Evolutionary conservation across 78 protist species (phyloP), one percentile per base, ranked within the genome.

Genomic region (Dictyostelium firmibasis): DNA sequence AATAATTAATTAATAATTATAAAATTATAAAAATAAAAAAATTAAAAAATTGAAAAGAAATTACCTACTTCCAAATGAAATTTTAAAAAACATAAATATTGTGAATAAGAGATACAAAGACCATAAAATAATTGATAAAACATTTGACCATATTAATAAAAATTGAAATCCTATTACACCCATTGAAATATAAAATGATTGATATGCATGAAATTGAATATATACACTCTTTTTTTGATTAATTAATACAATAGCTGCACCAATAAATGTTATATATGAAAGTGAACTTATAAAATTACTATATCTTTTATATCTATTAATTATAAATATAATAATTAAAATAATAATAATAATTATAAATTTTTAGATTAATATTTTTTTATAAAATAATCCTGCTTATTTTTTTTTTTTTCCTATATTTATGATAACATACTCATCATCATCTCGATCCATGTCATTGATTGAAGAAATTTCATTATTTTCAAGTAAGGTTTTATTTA

Each of bases 161-260:
- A 78, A 78, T 44, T 78, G 84, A 18, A 78, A n/a, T 38, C 82
- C 43, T 13, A 76, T 38, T 20, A 38, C 53, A 76, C 82, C 43
- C 18, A 76, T 36, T n/a, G 25, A 57, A 44, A 78, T 47, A 25
- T 38, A 27, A 78, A 44, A 78, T 44, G 84, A 78, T 78, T 78
- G 84, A 25, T 31, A 44, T 1, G 84, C 84, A 78, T 78, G 84
- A 78, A 78, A 78, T 78, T 78, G 84, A 44, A 78, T 78, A 44
- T 38, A 78, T 44, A 78, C 67, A 27, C 50, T 78, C 29, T 20
- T 43, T 50, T 78, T 78, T 78, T 78, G 62, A 9, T 27, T 27
- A 44, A 78, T 78, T 20, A 78, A 44, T 18, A 78, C 36, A 44
- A 78, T 4, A 9, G 69, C n/a, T n/a, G 84, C 84, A 27, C 60